These are phyloP conservation scores for Sordariomycetes sp. DNA, from an alignment of 2,329 filamentous ascomycete genomes.

Conservation along the genomic window DNA sequence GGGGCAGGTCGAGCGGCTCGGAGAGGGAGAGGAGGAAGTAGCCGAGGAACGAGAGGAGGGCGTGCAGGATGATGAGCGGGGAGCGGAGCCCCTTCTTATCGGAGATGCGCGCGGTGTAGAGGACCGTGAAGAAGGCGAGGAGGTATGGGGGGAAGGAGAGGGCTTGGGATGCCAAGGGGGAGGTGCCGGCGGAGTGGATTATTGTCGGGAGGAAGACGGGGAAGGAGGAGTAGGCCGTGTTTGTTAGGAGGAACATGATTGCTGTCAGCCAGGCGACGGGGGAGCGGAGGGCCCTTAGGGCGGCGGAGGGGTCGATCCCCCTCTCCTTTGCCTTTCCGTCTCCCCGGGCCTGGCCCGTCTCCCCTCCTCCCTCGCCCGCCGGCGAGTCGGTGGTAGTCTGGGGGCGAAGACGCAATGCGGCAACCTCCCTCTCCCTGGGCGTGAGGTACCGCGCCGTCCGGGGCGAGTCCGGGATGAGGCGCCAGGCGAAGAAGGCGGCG, in stretches of 20 bases:
- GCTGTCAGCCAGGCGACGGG: slow-evolving; percentile 65
- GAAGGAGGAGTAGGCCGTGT: slow-evolving; percentile 78
- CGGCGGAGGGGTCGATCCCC: slow-evolving; percentile 39
- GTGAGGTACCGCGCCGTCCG: slow-evolving; percentile 50
- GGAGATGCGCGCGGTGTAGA: slow-evolving; percentile 59
- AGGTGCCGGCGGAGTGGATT: slow-evolving; percentile 62
- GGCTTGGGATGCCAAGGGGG: slow-evolving; percentile 54
- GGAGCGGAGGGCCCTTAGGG: slow-evolving; percentile 46
- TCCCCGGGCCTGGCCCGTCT: background rate
- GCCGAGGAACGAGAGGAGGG: slow-evolving; percentile 49
- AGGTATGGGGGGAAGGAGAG: slow-evolving; percentile 75
- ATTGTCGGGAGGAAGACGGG: slow-evolving; percentile 82
- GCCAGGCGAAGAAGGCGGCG: slow-evolving; percentile 61
- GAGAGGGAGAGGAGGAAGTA: slow-evolving; percentile 48
- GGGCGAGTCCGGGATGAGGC: slow-evolving; percentile 64
- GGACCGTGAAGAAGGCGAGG: slow-evolving; percentile 56
- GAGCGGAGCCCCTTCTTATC: slow-evolving; percentile 53
- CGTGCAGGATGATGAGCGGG: slow-evolving; percentile 54
- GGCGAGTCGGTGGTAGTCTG: slow-evolving; percentile 7
- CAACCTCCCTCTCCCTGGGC: slow-evolving; percentile 53
- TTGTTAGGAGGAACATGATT: slow-evolving; percentile 75
- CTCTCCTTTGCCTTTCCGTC: background rate
- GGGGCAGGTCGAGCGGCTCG: slow-evolving; percentile 25
- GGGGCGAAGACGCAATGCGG: slow-evolving; percentile 16
- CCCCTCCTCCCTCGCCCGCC: slow-evolving; percentile 6